Base-by-base conservation (phyloP, 2,329 filamentous ascomycete species). In the Aureobasidium subglaciale region DNA sequence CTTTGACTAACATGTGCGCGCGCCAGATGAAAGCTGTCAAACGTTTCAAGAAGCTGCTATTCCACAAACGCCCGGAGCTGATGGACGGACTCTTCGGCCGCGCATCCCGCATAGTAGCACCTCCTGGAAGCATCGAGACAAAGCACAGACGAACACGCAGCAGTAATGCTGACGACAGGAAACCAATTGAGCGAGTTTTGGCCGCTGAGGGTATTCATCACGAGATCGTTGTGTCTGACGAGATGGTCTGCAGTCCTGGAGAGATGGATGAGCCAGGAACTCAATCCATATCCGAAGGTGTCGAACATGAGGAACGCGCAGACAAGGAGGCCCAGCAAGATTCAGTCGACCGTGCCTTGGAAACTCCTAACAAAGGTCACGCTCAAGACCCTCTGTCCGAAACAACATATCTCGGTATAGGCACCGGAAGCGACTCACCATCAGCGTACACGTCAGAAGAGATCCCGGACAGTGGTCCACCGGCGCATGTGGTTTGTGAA, bases 1-100 rank as follows among this genome's bases (percentile, higher is more conserved):
- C 10, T 18, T 9, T 15, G 18, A 48, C 54, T 49, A 15, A 54
- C 40, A 13, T 34, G 24, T 9, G 32, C 35, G 22, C 11, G n/a
- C n/a, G n/a, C 16, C 5, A 90, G 85, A 87, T 97, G 77, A 93
- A 89, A 81, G 93, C 91, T 4, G 92, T 95, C 37, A 85, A 86
- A 60, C 88, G 87, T 57, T 96, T 97, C 76, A 96, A 95, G 68
- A 75, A 80, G 49, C 77, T 95, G 8, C 73, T 93, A 27, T 76
- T 81, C 60, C 74, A 77, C 56, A 78, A 77, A 58, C 75, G 79
- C 63, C 73, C 79, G 55, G 72, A 73, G 34, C 72, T 76, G 25
- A 75, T 85, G 63, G 78, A 82, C 58, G 80, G 78, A 40, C 80
- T 85, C 29, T 73, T 86, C 16, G 83, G 82, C 4, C 74, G 77